A percentile compares a stretch with the other conserved stretches of the same genome.
phyloP scores from a whole-genome alignment of 768 basidiomycete genomes.

The Nidularia sp. region DNA sequence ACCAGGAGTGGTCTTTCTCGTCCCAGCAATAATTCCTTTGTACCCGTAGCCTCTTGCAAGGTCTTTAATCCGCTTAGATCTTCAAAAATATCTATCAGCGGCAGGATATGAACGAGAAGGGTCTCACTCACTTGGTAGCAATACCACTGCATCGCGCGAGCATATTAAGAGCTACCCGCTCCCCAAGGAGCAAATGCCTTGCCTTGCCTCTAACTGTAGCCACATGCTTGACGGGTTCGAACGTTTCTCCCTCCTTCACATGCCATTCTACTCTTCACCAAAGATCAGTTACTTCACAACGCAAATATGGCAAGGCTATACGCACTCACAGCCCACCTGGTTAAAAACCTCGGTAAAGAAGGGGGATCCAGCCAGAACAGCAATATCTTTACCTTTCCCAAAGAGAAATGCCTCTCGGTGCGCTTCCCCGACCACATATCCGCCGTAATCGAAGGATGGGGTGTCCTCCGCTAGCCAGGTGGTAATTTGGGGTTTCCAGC shows the following conservation, averaged over 20 bases:
- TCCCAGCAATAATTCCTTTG: slow-evolving; percentile 88
- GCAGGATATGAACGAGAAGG: slow-evolving; percentile 4
- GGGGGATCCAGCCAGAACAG: slow-evolving; percentile 89
- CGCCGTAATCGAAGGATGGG: slow-evolving; percentile 95
- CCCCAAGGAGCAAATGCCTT: slow-evolving; percentile 83
- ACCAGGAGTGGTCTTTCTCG: slow-evolving; percentile 96
- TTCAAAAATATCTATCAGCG: slow-evolving; percentile 26
- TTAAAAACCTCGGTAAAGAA: slow-evolving; percentile 93
- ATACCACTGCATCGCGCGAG: slow-evolving; percentile 96
- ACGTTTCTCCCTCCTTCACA: slow-evolving; percentile 75
- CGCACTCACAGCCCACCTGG: slow-evolving; percentile 88
- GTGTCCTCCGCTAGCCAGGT: slow-evolving; percentile 91
- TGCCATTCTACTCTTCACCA: slow-evolving; percentile 86
- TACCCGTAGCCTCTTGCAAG: slow-evolving; percentile 76
- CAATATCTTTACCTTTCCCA: slow-evolving; percentile 78
- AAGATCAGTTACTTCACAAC: not conserved
- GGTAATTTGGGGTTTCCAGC: slow-evolving; percentile 81
- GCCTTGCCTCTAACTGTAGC: slow-evolving; percentile 92
- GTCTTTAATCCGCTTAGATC: slow-evolving; percentile 80
- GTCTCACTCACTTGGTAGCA: slow-evolving; percentile 74
- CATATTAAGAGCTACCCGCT: slow-evolving; percentile 89
- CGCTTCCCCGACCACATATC: slow-evolving; percentile 92
- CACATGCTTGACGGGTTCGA: slow-evolving; percentile 78
- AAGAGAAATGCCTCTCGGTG: slow-evolving; percentile 82
- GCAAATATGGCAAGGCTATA: slow-evolving; percentile 9